Conservation (phyloP, 179 eudicot species). For the Nepenthes alata region DNA sequence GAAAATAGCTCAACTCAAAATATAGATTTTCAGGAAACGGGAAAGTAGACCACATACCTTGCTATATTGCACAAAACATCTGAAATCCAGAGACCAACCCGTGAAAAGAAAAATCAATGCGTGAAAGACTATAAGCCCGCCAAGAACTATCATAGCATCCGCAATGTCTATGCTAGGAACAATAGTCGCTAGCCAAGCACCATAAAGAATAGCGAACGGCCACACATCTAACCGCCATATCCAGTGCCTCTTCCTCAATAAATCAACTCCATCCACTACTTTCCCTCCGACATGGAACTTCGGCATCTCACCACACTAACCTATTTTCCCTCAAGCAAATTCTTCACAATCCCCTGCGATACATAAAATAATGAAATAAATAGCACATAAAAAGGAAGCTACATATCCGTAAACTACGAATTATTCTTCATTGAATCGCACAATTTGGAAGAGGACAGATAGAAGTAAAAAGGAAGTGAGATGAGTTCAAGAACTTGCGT, state of each 20-base stretch:
- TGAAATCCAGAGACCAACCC: slow-evolving; percentile 91
- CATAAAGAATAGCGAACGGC: slow-evolving; percentile 66
- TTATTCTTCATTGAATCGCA: too few relatives aligned
- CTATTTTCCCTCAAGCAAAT: too few relatives aligned
- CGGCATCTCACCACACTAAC: slow-evolving; percentile 30
- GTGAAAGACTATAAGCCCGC: slow-evolving; percentile 45
- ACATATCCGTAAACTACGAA: too few relatives aligned
- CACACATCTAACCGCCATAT: slow-evolving; percentile 68
- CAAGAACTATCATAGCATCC: slow-evolving; percentile 61
- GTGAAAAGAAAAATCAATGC: slow-evolving; percentile 66
- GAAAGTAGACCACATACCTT: slow-evolving; percentile 35
- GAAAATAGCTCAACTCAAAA: too few relatives aligned
- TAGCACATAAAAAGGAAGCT: too few relatives aligned
- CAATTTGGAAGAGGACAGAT: too few relatives aligned
- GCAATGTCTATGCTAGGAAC: slow-evolving; percentile 55
- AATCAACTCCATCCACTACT: slow-evolving; percentile 79
- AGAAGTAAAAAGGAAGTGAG: too few relatives aligned
- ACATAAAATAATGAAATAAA: too few relatives aligned
- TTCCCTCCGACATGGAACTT: slow-evolving; percentile 73
- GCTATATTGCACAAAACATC: slow-evolving; percentile 55
- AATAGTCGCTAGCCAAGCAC: slow-evolving; percentile 39
- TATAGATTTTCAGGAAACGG: background rate
- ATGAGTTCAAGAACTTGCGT: too few relatives aligned
- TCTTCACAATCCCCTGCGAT: too few relatives aligned
- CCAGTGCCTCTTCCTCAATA: slow-evolving; percentile 48